A percentile compares a stretch with the other conserved stretches of the same genome.
These are phyloP conservation scores for Exophiala sp. DNA, from an alignment of 2,329 filamentous ascomycete genomes.

Conservation along the genomic window DNA sequence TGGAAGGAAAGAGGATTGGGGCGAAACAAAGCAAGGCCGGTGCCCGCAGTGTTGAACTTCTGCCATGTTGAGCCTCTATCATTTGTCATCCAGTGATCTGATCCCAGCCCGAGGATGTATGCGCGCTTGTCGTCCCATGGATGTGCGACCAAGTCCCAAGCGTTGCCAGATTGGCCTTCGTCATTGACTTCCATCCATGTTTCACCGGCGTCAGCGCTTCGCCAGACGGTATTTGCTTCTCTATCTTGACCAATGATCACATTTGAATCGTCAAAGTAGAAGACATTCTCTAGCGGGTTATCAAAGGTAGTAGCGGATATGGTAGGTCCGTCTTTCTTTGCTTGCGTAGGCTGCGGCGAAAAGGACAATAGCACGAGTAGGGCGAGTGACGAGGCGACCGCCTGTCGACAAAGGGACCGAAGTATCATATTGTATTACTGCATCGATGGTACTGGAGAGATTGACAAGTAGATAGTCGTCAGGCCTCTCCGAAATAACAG, in stretches of 20 bases:
- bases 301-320: constrained; percentile 65
- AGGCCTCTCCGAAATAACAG: constrained; percentile 4
- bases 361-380: constrained; percentile 18
- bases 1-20: constrained; percentile 67
- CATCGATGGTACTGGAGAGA: constrained; percentile 10
- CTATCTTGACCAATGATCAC: constrained; percentile 71
- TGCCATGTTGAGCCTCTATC: constrained; percentile 81
- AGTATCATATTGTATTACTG: constrained; percentile 26
- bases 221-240: constrained; percentile 63
- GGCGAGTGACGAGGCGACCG: constrained; percentile 20
- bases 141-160: constrained; percentile 67
- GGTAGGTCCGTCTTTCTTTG: constrained; percentile 63
- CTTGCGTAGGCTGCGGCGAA: constrained; percentile 25
- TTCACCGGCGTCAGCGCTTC: constrained; percentile 76
- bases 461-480: not conserved
- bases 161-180: constrained; percentile 59
- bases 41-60: constrained; percentile 61
- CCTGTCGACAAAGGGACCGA: constrained; percentile 19
- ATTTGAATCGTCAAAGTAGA: constrained; percentile 90
- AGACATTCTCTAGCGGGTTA: constrained; percentile 63
- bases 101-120: constrained; percentile 68
- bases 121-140: constrained; percentile 74
- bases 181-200: constrained; percentile 66
- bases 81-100: constrained; percentile 75
- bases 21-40: constrained; percentile 54